A percentile compares a stretch with the other conserved stretches of the same genome.
These are phyloP conservation scores for Suillus subluteus DNA, from an alignment of 768 basidiomycete genomes.

Conservation along the genomic window DNA sequence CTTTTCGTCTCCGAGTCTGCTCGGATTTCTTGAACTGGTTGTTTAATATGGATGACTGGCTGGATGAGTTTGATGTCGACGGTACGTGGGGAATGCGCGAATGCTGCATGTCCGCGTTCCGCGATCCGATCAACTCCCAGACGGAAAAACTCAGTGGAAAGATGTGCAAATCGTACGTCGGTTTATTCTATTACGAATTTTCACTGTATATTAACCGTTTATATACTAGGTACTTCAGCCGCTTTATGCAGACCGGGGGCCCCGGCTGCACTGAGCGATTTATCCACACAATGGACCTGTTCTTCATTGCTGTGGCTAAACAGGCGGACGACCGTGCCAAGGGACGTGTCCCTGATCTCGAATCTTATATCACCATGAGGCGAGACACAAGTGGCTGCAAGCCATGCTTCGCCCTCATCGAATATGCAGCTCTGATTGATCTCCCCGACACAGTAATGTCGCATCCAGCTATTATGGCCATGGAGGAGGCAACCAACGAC, in stretches of 20 bases:
- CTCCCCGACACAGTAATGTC: conserved; percentile 56
- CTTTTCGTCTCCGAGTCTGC: conserved; percentile 57
- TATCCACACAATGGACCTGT: conserved; percentile 43
- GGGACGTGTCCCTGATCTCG: conserved; percentile 45
- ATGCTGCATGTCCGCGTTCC: conserved; percentile 33
- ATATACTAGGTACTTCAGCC: conserved; percentile 39
- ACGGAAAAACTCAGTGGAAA: conserved; percentile 33
- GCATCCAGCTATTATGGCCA: conserved; percentile 50
- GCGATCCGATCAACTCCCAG: conserved; percentile 30
- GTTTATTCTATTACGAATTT: neutral
- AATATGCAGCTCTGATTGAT: conserved; percentile 56
- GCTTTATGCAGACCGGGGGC: conserved; percentile 41
- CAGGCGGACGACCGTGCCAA: conserved; percentile 47
- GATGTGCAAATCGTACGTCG: conserved; percentile 39
- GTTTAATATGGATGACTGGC: conserved; percentile 36
- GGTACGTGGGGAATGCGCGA: conserved; percentile 35
- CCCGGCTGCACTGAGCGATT: conserved; percentile 45
- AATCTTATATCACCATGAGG: conserved; percentile 56
- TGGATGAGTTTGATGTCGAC: conserved; percentile 37
- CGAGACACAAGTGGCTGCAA: conserved; percentile 58
- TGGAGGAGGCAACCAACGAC: conserved; percentile 54
- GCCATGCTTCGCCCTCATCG: conserved; percentile 53
- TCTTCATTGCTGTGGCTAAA: conserved; percentile 44
- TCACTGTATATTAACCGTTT: conserved; percentile 14
- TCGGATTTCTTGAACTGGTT: conserved; percentile 58